These are phyloP conservation scores for Choricystis sp. DNA, from an alignment of 139 green algal genomes.

Conservation along the genomic window DNA sequence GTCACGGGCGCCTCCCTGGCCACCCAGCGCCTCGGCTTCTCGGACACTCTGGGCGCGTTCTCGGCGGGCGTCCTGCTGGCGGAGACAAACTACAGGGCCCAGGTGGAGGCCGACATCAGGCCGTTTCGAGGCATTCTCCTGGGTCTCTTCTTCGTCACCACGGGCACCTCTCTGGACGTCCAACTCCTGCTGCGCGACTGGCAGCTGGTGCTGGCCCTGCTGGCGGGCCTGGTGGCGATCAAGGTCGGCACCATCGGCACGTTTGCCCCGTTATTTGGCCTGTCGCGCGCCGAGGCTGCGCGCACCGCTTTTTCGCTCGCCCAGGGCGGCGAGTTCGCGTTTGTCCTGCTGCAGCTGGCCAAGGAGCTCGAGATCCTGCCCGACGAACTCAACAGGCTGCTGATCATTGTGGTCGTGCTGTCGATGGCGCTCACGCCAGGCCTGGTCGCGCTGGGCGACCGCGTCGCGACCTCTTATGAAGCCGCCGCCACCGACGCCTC, in stretches of 20 bases:
- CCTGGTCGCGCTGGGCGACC: conserved; percentile 48
- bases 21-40: conserved; percentile 72
- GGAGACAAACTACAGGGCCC: conserved; percentile 61
- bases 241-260: conserved; percentile 72
- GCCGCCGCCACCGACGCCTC: background rate
- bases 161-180: conserved; percentile 48
- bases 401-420: conserved; percentile 87
- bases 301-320: conserved; percentile 71
- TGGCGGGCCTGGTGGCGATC: conserved; percentile 60
- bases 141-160: conserved; percentile 85
- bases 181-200: conserved; percentile 44
- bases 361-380: conserved; percentile 61
- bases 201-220: conserved; percentile 45
- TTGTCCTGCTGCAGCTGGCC: conserved; percentile 84
- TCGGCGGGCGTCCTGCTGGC: conserved; percentile 70
- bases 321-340: conserved; percentile 97
- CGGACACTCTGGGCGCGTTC: conserved; percentile 85
- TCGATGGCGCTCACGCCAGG: conserved; percentile 86
- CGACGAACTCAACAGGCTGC: conserved; percentile 67
- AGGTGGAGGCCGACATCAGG: conserved; percentile 78
- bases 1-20: conserved; percentile 68
- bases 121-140: conserved; percentile 83
- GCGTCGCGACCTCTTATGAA: conserved; percentile 13
- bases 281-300: conserved; percentile 54
- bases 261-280: conserved; percentile 51